phyloP scores from a whole-genome alignment of 129 eudicot species.

The Lonicera japonica region DNA sequence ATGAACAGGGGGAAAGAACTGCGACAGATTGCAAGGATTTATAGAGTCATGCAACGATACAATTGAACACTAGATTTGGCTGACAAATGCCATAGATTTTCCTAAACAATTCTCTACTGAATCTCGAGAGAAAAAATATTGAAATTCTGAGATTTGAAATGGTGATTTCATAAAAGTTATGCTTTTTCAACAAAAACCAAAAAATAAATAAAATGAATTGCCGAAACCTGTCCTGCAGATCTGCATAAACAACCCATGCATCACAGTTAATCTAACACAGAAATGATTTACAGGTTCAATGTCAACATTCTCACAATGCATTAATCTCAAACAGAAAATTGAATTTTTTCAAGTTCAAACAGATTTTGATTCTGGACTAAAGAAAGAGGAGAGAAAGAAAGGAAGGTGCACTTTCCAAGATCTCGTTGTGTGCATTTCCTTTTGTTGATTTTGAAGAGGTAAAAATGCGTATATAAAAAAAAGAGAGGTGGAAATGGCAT shows the following conservation, averaged over 20 bases:
- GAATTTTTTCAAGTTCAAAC: background rate
- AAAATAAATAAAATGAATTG: no score
- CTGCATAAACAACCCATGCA: background rate
- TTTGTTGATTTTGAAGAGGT: no score
- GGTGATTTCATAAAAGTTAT: background rate
- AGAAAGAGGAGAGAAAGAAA: background rate
- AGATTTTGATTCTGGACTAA: background rate
- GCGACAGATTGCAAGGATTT: no score
- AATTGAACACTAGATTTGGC: background rate
- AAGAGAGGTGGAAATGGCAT: no score
- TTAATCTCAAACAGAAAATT: background rate
- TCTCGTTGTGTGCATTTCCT: no score
- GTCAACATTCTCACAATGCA: background rate
- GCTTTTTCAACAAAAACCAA: no score
- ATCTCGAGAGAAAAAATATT: background rate
- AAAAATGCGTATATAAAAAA: no score
- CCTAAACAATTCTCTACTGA: background rate
- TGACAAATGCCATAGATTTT: no score
- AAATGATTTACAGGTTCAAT: background rate
- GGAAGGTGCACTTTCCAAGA: no score
- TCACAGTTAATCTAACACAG: background rate
- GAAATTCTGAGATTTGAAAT: background rate
- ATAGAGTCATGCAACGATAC: background rate
- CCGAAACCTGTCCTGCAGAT: no score
- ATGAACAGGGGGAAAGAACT: no score